phyloP scores from a whole-genome alignment of 208 protist species.

The Endotrypanum monterogeii region DNA sequence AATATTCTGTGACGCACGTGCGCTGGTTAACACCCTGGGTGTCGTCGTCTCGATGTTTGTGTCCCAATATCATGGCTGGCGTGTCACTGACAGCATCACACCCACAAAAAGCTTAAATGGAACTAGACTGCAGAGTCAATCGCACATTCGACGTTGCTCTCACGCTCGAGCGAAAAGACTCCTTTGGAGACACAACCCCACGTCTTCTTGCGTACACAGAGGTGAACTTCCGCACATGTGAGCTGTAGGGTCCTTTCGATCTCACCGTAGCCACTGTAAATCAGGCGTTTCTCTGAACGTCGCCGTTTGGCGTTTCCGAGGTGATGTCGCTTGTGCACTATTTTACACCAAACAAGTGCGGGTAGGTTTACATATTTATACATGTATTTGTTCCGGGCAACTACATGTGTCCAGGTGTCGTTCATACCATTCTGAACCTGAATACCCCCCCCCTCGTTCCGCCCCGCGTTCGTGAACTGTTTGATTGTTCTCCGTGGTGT shows the following conservation, averaged over 20 bases:
- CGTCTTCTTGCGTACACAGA: not conserved
- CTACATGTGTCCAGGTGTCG: too few species aligned
- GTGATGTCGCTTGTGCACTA: too few species aligned
- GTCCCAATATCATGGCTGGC: not conserved
- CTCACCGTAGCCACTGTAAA: too few species aligned
- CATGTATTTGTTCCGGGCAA: too few species aligned
- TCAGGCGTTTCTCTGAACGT: too few species aligned
- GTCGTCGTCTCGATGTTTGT: not conserved
- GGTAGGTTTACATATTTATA: too few species aligned
- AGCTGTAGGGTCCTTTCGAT: too few species aligned
- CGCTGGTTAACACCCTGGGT: not conserved
- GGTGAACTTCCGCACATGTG: not conserved
- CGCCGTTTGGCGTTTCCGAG: too few species aligned
- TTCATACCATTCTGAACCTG: too few species aligned
- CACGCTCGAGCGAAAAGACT: not conserved
- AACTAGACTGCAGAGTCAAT: not conserved
- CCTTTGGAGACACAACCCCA: not conserved
- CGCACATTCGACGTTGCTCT: not conserved
- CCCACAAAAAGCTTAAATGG: not conserved
- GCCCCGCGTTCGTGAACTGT: too few species aligned
- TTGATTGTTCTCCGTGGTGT: not conserved
- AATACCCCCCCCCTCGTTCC: too few species aligned
- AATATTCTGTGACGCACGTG: not conserved
- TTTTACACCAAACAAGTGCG: too few species aligned
- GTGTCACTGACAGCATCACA: not conserved